A percentile compares a stretch with the other conserved stretches of the same genome.
phyloP scores from a whole-genome alignment of 805 yeast species.

The Monosporozyma unispora region DNA sequence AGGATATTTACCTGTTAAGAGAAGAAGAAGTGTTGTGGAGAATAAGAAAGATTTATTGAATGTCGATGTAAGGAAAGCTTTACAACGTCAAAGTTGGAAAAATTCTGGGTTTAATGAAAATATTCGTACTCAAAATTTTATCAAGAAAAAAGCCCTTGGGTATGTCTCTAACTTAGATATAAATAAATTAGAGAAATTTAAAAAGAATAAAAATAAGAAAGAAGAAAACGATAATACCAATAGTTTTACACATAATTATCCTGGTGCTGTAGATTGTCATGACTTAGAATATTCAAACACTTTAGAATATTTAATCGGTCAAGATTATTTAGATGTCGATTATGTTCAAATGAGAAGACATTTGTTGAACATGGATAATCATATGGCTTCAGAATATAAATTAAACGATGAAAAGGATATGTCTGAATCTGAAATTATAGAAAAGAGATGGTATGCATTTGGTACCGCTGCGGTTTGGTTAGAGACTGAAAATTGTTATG shows the following conservation, averaged over 20 bases:
- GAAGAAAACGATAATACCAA: too few relatives aligned
- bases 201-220: too few relatives aligned
- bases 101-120: conserved; percentile 4
- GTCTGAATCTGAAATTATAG: conserved; percentile 9
- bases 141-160: neutral
- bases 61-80: conserved; percentile 2
- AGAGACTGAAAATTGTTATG: conserved; percentile 40
- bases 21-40: neutral
- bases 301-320: conserved; percentile 7
- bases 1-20: neutral
- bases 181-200: too few relatives aligned
- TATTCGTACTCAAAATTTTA: conserved; percentile 1
- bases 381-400: neutral
- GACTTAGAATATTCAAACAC: conserved; percentile 9
- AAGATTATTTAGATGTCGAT: conserved; percentile 6
- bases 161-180: conserved; percentile 8
- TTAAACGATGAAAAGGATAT: conserved; percentile 5
- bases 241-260: too few relatives aligned
- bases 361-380: conserved; percentile 1
- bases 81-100: too few relatives aligned
- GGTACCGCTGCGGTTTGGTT: conserved; percentile 48
- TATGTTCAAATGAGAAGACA: conserved; percentile 4
- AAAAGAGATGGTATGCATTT: conserved; percentile 35
- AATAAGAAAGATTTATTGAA: conserved; percentile 3
- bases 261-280: conserved; percentile 6